Conservation (phyloP, 306 rosid genomes). For the Acacia confusa region DNA sequence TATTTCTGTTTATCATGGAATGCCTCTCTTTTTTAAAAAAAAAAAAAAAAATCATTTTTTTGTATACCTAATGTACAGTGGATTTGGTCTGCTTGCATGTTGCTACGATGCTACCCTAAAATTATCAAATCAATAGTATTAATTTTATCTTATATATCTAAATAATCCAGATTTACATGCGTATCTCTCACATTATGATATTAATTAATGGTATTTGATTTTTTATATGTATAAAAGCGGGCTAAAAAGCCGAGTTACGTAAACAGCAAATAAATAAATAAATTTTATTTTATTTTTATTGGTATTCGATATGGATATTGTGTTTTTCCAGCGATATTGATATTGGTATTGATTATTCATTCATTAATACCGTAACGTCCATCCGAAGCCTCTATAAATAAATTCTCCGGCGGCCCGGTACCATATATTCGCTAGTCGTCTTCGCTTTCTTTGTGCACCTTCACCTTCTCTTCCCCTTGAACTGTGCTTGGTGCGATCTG, state of each 20-base stretch:
- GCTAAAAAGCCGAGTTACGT: too few relatives aligned
- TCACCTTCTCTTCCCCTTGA: background rate
- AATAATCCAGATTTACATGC: background rate
- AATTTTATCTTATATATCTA: too few relatives aligned
- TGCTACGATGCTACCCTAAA: background rate
- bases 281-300: too few relatives aligned
- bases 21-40: background rate
- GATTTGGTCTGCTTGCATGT: background rate
- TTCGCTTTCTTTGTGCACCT: background rate
- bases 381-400: conserved; percentile 38
- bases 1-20: background rate
- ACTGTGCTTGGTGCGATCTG: conserved; percentile 27
- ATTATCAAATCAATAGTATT: too few relatives aligned
- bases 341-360: background rate
- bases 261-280: too few relatives aligned
- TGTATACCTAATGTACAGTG: background rate
- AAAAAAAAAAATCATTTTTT: too few relatives aligned
- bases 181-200: background rate
- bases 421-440: background rate
- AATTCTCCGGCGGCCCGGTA: conserved; percentile 1
- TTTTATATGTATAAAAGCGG: too few relatives aligned
- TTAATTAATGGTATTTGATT: too few relatives aligned
- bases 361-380: background rate
- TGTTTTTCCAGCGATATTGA: too few relatives aligned
- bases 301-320: too few relatives aligned